phyloP scores from a whole-genome alignment of 1,284 basidiomycete genomes.

The Cryptococcus sp. region DNA sequence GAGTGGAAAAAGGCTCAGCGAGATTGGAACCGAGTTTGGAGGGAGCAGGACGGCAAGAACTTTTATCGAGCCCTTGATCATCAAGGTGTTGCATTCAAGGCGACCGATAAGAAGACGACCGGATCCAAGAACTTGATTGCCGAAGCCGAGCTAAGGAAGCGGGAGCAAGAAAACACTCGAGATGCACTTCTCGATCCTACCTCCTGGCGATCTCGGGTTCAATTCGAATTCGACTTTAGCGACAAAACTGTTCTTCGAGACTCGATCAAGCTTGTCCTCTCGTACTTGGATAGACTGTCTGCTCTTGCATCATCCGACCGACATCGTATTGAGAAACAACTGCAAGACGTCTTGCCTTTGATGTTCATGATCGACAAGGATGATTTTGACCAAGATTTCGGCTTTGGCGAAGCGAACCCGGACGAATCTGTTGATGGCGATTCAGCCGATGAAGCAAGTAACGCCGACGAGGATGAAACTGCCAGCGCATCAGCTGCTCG shows the following conservation, averaged over 20 bases:
- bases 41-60: constrained; percentile 93
- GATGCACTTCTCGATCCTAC: constrained; percentile 64
- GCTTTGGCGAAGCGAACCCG: constrained; percentile 62
- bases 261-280: constrained; percentile 80
- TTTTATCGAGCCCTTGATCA: constrained; percentile 97
- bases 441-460: constrained; percentile 30
- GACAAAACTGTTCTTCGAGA: constrained; percentile 82
- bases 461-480: constrained; percentile 49
- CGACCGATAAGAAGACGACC: constrained; percentile 92
- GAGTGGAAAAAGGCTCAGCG: constrained; percentile 94
- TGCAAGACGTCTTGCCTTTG: constrained; percentile 77
- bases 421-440: constrained; percentile 51
- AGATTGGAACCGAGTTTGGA: constrained; percentile 97
- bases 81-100: constrained; percentile 91
- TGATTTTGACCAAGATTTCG: constrained; percentile 72
- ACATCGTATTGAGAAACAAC: constrained; percentile 75
- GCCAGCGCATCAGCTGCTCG: constrained; percentile 44
- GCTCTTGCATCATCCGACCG: constrained; percentile 74
- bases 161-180: constrained; percentile 68
- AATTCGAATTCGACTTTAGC: constrained; percentile 73
- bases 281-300: constrained; percentile 76
- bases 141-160: constrained; percentile 77
- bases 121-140: constrained; percentile 83
- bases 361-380: constrained; percentile 71
- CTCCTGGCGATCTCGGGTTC: constrained; percentile 50